phyloP scores from a whole-genome alignment of 768 basidiomycete species.

The Hortiboletus flavorubellus region DNA sequence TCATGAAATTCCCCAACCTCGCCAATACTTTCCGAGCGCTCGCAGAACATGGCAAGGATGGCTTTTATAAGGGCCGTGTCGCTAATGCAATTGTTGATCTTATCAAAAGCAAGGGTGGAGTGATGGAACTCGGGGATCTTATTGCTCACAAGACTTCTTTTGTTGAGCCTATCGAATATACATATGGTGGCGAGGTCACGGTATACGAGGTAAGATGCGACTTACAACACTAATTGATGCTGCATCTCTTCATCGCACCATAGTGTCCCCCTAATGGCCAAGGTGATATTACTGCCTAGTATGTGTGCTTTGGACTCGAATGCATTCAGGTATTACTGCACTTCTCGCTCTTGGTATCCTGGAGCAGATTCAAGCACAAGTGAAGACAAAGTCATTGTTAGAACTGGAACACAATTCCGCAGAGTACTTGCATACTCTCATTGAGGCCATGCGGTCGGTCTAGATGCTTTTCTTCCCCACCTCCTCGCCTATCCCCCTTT shows the following conservation, averaged over 20 bases:
- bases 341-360: slow-evolving; percentile 91
- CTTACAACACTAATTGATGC: not conserved
- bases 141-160: slow-evolving; percentile 75
- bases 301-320: not conserved
- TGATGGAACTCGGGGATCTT: slow-evolving; percentile 93
- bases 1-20: slow-evolving; percentile 77
- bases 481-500: not conserved
- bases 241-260: not conserved
- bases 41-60: slow-evolving; percentile 79
- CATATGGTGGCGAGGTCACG: slow-evolving; percentile 80
- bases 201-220: slow-evolving; percentile 74
- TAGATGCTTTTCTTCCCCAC: not conserved
- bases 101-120: slow-evolving; percentile 80
- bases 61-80: slow-evolving; percentile 90
- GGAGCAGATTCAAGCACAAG: slow-evolving; percentile 77
- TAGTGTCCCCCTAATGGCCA: slow-evolving; percentile 97
- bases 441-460: slow-evolving; percentile 77
- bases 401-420: slow-evolving; percentile 89
- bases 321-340: slow-evolving; percentile 71
- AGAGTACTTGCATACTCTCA: slow-evolving; percentile 82
- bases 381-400: slow-evolving; percentile 61
- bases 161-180: slow-evolving; percentile 90
- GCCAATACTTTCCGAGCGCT: slow-evolving; percentile 81
- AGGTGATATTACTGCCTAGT: slow-evolving; percentile 42
- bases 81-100: slow-evolving; percentile 89